Conservation (phyloP, 768 basidiomycete genomes). For the Cubamyces lactineus region DNA sequence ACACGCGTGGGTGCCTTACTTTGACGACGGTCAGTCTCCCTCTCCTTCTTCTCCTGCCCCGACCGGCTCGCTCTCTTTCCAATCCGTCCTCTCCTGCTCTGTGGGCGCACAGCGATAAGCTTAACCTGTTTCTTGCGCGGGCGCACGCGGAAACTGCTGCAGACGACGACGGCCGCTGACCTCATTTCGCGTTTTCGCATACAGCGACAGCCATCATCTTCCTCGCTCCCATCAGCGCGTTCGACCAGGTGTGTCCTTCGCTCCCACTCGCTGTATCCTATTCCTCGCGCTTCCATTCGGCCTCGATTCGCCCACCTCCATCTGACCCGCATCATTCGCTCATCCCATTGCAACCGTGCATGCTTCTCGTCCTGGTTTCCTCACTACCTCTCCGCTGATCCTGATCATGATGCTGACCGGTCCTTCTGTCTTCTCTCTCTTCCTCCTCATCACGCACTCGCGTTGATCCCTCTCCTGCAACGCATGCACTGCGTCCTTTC, state of each 20-base stretch:
- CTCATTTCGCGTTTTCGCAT: not conserved
- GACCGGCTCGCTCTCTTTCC: too few species aligned
- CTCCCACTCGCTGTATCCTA: not conserved
- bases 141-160: too few species aligned
- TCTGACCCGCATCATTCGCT: not conserved
- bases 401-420: too few species aligned
- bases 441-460: not conserved
- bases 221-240: conserved; percentile 83
- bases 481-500: not conserved
- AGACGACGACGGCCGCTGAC: not conserved
- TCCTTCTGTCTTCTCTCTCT: not conserved
- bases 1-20: conserved; percentile 83
- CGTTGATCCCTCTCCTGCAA: not conserved
- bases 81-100: too few species aligned
- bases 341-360: too few species aligned
- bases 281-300: not conserved
- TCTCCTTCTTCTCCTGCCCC: not conserved
- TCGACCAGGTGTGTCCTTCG: conserved; percentile 77
- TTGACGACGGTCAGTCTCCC: conserved; percentile 69
- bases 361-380: too few species aligned
- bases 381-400: too few species aligned
- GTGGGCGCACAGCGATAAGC: too few species aligned
- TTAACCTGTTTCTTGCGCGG: too few species aligned
- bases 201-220: conserved; percentile 85
- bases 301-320: not conserved